phyloP scores from a whole-genome alignment of 495 filamentous ascomycete species.

The Penicillium goetzii region DNA sequence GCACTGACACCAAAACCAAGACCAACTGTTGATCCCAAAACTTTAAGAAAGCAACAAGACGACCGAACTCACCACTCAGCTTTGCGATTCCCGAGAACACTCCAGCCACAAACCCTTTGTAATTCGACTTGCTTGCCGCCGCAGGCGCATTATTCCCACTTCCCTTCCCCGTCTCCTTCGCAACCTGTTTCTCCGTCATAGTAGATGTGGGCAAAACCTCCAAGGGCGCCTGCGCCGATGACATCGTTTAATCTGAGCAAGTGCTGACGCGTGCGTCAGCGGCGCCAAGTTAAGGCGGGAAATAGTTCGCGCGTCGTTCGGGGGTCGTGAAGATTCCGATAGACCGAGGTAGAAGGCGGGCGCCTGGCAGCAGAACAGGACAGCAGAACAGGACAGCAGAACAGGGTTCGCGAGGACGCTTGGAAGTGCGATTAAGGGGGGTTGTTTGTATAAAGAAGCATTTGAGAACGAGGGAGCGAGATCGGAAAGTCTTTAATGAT shows the following conservation, averaged over 20 bases:
- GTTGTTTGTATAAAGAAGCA: constrained; percentile 4
- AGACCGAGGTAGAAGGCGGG: neutral
- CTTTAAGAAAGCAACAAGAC: neutral
- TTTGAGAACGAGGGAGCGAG: constrained; percentile 21
- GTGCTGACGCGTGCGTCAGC: constrained; percentile 13
- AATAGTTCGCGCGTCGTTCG: neutral
- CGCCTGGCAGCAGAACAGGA: neutral
- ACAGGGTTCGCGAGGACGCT: neutral
- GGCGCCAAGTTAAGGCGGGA: constrained; percentile 15
- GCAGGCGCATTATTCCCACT: constrained; percentile 19
- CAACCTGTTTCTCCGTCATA: constrained; percentile 21
- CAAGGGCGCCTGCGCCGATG: constrained; percentile 34
- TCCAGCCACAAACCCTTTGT: constrained; percentile 93
- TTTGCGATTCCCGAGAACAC: constrained; percentile 94
- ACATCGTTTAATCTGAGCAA: constrained; percentile 22
- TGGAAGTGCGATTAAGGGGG: neutral
- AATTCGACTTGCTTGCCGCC: constrained; percentile 50
- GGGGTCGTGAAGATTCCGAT: neutral
- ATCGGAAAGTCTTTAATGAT: constrained; percentile 19
- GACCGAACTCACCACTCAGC: constrained; percentile 65
- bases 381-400: neutral
- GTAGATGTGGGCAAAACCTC: constrained; percentile 18
- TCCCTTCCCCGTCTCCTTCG: constrained; percentile 10
- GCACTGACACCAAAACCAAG: constrained; percentile 9
- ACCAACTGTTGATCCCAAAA: neutral